Evolutionary conservation across 371 early-diverging fungal genomes (phyloP).

Genomic region (Phascolomyces articulosus): DNA sequence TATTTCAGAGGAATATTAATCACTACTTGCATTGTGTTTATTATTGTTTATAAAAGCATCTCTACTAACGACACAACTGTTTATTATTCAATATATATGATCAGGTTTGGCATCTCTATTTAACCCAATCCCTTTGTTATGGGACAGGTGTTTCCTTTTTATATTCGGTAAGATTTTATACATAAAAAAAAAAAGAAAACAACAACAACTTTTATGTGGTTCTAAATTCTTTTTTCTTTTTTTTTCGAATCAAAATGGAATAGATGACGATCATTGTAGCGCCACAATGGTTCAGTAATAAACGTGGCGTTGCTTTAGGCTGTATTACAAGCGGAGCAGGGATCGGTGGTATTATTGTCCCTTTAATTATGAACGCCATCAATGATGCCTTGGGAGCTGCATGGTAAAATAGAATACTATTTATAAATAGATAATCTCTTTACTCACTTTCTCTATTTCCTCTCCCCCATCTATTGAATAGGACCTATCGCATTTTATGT

Average conservation of each 20-base stretch:
- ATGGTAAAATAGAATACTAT: constrained; percentile 34
- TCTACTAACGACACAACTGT: no score
- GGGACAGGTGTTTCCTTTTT: constrained; percentile 58
- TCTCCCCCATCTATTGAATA: constrained; percentile 29
- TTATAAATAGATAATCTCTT: no score
- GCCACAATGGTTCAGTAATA: constrained; percentile 71
- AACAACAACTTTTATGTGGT: no score
- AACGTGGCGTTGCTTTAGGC: constrained; percentile 74
- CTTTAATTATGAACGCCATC: constrained; percentile 63
- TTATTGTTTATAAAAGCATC: no score
- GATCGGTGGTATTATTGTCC: constrained; percentile 73
- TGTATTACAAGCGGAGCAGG: constrained; percentile 76
- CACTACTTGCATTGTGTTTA: no score
- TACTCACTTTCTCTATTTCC: no score
- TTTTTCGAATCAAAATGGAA: no score
- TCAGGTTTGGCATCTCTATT: constrained; percentile 57
- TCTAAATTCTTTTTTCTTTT: no score
- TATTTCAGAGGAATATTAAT: no score
- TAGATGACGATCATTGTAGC: constrained; percentile 52
- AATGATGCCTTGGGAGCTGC: constrained; percentile 55
- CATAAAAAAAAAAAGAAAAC: not conserved
- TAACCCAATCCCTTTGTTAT: constrained; percentile 68
- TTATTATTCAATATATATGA: not conserved
- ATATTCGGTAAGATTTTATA: constrained; percentile 22
- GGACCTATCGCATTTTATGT: constrained; percentile 61